Conservation (phyloP, 2,329 filamentous ascomycete genomes). For the Claviceps sp. region DNA sequence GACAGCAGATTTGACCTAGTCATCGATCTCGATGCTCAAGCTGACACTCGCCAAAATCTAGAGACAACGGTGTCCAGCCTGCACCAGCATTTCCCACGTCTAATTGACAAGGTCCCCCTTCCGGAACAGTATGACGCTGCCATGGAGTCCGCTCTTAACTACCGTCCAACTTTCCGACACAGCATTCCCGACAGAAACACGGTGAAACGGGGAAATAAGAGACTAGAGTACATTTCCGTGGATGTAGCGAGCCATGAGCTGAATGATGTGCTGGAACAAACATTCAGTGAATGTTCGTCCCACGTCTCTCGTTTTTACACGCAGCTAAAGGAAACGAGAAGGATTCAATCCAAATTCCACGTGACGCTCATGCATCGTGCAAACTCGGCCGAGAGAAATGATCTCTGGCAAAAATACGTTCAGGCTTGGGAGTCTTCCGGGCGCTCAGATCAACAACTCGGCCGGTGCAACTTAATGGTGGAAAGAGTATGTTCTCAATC, state of each 20-base stretch:
- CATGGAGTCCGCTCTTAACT: slow-evolving; percentile 61
- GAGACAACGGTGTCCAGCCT: slow-evolving; percentile 64
- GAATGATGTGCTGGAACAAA: slow-evolving; percentile 47
- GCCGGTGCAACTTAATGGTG: slow-evolving; percentile 48
- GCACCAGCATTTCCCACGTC: slow-evolving; percentile 61
- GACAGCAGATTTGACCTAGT: slow-evolving; percentile 73
- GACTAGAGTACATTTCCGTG: slow-evolving; percentile 45
- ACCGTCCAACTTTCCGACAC: slow-evolving; percentile 64
- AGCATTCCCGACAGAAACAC: slow-evolving; percentile 44
- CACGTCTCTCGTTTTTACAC: slow-evolving; percentile 49
- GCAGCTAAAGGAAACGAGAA: slow-evolving; percentile 57
- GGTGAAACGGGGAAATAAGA: slow-evolving; percentile 27
- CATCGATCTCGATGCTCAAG: slow-evolving; percentile 69
- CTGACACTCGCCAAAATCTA: slow-evolving; percentile 71
- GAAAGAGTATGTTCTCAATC: slow-evolving; percentile 35
- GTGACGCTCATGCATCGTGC: slow-evolving; percentile 85
- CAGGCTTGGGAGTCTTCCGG: slow-evolving; percentile 37
- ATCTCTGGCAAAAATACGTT: slow-evolving; percentile 64
- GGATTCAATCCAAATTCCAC: slow-evolving; percentile 78
- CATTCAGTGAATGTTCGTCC: slow-evolving; percentile 46
- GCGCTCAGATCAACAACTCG: slow-evolving; percentile 29
- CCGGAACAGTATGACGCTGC: slow-evolving; percentile 66
- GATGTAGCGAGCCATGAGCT: slow-evolving; percentile 30
- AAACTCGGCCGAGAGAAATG: slow-evolving; percentile 42
- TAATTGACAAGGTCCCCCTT: slow-evolving; percentile 59